These are phyloP conservation scores for Solanum hybrid DNA, from an alignment of 305 asterid genomes.

Conservation along the genomic window DNA sequence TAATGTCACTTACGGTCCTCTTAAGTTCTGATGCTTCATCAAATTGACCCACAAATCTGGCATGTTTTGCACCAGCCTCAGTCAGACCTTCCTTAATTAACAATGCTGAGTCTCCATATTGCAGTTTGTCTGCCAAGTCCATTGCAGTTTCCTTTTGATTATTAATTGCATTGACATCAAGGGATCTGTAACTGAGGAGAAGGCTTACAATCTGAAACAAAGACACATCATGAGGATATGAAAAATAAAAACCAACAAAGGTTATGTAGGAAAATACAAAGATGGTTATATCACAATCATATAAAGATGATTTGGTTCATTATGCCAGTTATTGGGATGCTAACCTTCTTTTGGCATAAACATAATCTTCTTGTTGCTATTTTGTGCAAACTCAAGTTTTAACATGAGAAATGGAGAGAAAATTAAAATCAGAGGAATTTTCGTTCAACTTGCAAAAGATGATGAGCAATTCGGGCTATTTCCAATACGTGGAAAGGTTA, in stretches of 20 bases:
- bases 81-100: constrained; percentile 58
- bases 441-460: not conserved
- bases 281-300: not conserved
- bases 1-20: constrained; percentile 92
- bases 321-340: not conserved
- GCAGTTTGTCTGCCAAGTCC: constrained; percentile 96
- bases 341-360: not conserved
- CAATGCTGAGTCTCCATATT: constrained; percentile 58
- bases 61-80: constrained; percentile 87
- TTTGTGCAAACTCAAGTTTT: not conserved
- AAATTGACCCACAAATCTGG: constrained; percentile 52
- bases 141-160: constrained; percentile 76
- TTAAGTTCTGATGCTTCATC: constrained; percentile 81
- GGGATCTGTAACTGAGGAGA: constrained; percentile 46
- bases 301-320: not conserved
- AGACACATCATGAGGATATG: not conserved
- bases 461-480: not conserved
- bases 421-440: not conserved
- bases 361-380: not conserved
- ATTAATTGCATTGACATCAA: constrained; percentile 73
- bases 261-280: not conserved
- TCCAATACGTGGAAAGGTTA: not conserved
- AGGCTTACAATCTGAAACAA: constrained; percentile 64
- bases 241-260: not conserved
- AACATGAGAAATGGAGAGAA: not conserved